Evolutionary conservation across 495 filamentous ascomycete species (phyloP).

Genomic region (Cenococcum geophilum): DNA sequence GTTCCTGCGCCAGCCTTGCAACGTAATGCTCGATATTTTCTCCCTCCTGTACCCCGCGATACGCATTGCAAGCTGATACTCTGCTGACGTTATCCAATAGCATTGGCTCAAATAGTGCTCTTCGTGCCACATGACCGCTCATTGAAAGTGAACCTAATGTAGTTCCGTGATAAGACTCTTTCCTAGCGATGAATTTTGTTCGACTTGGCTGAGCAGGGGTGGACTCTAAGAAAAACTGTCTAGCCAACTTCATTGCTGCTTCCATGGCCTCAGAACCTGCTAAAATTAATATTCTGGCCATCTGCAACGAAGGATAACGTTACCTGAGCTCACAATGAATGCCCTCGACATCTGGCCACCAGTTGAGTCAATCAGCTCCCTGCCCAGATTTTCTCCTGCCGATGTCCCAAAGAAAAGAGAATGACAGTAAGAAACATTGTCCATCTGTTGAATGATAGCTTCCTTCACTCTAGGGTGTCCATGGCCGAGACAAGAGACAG

Average conservation of each 20-base stretch:
- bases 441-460: constrained; percentile 16
- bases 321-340: constrained; percentile 56
- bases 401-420: constrained; percentile 18
- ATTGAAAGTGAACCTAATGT: constrained; percentile 32
- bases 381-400: constrained; percentile 42
- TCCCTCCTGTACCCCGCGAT: constrained; percentile 41
- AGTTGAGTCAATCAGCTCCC: constrained; percentile 35
- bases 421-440: constrained; percentile 20
- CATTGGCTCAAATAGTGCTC: constrained; percentile 46
- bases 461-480: constrained; percentile 30
- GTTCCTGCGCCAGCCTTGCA: constrained; percentile 54
- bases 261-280: constrained; percentile 66
- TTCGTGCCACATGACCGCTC: constrained; percentile 25
- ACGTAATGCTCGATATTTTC: constrained; percentile 46
- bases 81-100: constrained; percentile 54
- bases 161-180: constrained; percentile 34
- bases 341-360: constrained; percentile 36
- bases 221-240: constrained; percentile 57
- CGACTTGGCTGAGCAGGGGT: constrained; percentile 44
- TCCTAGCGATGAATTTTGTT: constrained; percentile 27
- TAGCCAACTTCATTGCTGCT: constrained; percentile 57
- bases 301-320: constrained; percentile 18
- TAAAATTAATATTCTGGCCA: constrained; percentile 3
- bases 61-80: constrained; percentile 65
- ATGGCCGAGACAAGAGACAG: constrained; percentile 40